Percentiles rank a stretch among this genome's conserved stretches.
phyloP scores from a whole-genome alignment of 352 stramenopile species.

The Plasmopara muralis region DNA sequence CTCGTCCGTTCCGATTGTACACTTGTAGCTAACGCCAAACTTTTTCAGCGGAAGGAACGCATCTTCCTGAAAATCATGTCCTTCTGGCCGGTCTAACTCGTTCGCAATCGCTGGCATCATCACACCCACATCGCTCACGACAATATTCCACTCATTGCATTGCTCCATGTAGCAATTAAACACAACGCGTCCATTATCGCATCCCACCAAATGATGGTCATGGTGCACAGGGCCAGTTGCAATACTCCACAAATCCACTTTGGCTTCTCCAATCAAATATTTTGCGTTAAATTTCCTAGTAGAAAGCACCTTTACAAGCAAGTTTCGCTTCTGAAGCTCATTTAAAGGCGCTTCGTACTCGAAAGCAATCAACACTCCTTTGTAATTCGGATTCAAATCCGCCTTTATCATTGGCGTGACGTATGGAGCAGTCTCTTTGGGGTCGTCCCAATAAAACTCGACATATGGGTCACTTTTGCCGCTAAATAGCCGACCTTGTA shows the following conservation, averaged over 20 bases:
- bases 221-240: conserved; percentile 83
- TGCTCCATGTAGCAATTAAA: conserved; percentile 91
- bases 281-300: conserved; percentile 74
- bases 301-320: conserved; percentile 81
- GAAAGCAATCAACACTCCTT: conserved; percentile 79
- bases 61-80: conserved; percentile 87
- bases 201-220: conserved; percentile 80
- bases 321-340: conserved; percentile 44
- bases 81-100: conserved; percentile 81
- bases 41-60: conserved; percentile 82
- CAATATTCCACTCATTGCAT: conserved; percentile 87
- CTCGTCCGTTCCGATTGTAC: conserved; percentile 81
- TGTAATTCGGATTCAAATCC: conserved; percentile 86
- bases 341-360: conserved; percentile 75
- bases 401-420: conserved; percentile 77
- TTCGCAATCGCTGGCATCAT: conserved; percentile 88
- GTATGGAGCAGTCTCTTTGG: conserved; percentile 60
- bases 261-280: conserved; percentile 63
- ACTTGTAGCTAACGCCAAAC: conserved; percentile 87
- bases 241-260: conserved; percentile 77
- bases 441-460: conserved; percentile 84
- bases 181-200: conserved; percentile 81
- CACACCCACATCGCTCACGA: conserved; percentile 78
- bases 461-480: conserved; percentile 85
- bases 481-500: conserved; percentile 71